Base-by-base conservation (phyloP, 2,329 filamentous ascomycete genomes). In the Tolypocladium amazonense region DNA sequence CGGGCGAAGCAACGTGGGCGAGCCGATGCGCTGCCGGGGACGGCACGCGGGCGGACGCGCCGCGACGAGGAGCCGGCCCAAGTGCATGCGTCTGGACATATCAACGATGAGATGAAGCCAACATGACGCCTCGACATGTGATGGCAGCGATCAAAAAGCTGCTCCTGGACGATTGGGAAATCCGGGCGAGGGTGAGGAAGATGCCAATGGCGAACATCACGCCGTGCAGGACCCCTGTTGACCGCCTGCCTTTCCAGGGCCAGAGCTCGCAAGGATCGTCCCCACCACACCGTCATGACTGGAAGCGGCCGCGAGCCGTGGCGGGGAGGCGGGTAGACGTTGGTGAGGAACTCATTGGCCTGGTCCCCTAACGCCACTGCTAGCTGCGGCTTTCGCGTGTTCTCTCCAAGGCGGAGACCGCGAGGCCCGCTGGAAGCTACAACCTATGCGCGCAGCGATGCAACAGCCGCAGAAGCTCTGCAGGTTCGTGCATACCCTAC, bases 1-100 rank as follows among this genome's bases (percentile, higher is more conserved):
- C 63, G 63, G 66, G 64, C 79, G 75, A 5, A 62, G 62, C 60
- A 54, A 43, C 18, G 37, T 50, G 41, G 30, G 60, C 33, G 38
- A 35, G 2, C 25, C 39, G 6, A 27, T 30, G 20, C 30, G 30
- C 35, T 59, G 53, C 43, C 58, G 59, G 9, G 37, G 25, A 25
- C 1, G 50, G 30, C 11, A n/a, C 50, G 30, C 30, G 9, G 30
- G 50, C 11, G 11, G 50, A 35, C 50, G 30, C 35, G 50, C 30
- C 30, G 50, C 50, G 30, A 23, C 3, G 50, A 53, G 50, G 30
- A 54, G 14, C 4, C 50, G 20, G 9, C 30, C 30, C 50, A 23
- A 23, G 30, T 15, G 50, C 20, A 23, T 54, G 50, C 50, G 30
- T 37, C 30, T 23, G 20, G 50, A 54, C 50, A 54, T 54, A 20